Evolutionary conservation across 257 asterid species (phyloP).

Genomic region (Solanum habrochaites): DNA sequence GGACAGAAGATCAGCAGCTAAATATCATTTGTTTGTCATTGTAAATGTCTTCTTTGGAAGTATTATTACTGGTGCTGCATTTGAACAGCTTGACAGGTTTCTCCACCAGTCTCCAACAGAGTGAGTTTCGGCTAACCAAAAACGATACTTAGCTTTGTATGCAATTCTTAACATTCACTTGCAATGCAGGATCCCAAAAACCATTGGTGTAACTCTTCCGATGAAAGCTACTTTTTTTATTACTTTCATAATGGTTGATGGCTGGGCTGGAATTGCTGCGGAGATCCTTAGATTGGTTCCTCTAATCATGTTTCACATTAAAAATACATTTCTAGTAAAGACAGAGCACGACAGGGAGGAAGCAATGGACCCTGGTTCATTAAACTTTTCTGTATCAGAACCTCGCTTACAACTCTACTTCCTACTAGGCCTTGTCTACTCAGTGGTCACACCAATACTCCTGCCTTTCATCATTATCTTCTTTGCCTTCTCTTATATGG

Average conservation of each 20-base stretch:
- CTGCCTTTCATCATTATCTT: slow-evolving; percentile 76
- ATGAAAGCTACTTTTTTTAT: slow-evolving; percentile 88
- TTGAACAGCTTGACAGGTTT: slow-evolving; percentile 61
- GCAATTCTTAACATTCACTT: neutral
- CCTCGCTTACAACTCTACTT: slow-evolving; percentile 78
- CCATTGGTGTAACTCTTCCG: slow-evolving; percentile 70
- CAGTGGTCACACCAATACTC: slow-evolving; percentile 62
- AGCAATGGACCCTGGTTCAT: slow-evolving; percentile 68
- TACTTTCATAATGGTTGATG: slow-evolving; percentile 81
- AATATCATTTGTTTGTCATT: slow-evolving; percentile 63
- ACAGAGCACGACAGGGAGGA: slow-evolving; percentile 61
- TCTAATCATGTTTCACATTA: slow-evolving; percentile 46
- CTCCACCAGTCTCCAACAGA: slow-evolving; percentile 56
- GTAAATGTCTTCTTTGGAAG: slow-evolving; percentile 86
- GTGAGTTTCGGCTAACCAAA: slow-evolving; percentile 18
- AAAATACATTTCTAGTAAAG: slow-evolving; percentile 57
- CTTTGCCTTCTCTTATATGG: slow-evolving; percentile 60
- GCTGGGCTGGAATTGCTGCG: slow-evolving; percentile 87
- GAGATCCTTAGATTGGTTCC: slow-evolving; percentile 66
- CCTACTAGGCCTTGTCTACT: slow-evolving; percentile 65
- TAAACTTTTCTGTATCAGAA: slow-evolving; percentile 39
- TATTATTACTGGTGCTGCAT: slow-evolving; percentile 77
- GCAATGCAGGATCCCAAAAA: slow-evolving; percentile 62
- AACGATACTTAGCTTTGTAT: neutral
- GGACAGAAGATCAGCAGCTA: slow-evolving; percentile 67